These are phyloP conservation scores for Globisporangium spinosum DNA, from an alignment of 352 stramenopile species.

Conservation along the genomic window DNA sequence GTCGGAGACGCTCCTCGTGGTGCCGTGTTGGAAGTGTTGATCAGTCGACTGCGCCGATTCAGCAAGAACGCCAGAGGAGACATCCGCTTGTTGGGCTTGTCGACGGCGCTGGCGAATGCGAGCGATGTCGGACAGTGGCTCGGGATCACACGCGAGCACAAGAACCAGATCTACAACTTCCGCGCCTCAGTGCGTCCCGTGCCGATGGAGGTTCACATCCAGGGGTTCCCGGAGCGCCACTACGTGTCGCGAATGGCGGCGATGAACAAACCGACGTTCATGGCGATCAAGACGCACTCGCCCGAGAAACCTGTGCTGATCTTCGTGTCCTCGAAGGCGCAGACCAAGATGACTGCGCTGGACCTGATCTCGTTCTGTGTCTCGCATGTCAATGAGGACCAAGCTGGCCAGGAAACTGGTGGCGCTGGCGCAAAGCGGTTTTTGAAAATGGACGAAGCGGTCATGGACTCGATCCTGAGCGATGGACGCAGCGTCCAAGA, in stretches of 20 bases:
- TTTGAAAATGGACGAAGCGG: slow-evolving; percentile 87
- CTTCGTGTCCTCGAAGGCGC: slow-evolving; percentile 97
- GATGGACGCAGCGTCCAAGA: slow-evolving; percentile 86
- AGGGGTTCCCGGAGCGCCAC: slow-evolving; percentile 95
- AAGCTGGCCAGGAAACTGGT: slow-evolving; percentile 39
- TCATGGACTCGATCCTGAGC: slow-evolving; percentile 83
- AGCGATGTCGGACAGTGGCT: slow-evolving; percentile 96
- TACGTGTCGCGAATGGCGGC: slow-evolving; percentile 98
- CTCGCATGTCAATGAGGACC: slow-evolving; percentile 34
- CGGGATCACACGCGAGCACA: slow-evolving; percentile 81
- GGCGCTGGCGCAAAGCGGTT: slow-evolving; percentile 93
- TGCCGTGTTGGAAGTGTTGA: slow-evolving; percentile 90
- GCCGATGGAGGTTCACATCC: slow-evolving; percentile 95
- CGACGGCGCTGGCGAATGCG: slow-evolving; percentile 95
- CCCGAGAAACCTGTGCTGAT: slow-evolving; percentile 93
- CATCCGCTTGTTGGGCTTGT: slow-evolving; percentile 94
- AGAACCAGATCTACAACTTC: slow-evolving; percentile 93
- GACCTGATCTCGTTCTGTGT: slow-evolving; percentile 95
- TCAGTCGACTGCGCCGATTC: slow-evolving; percentile 74
- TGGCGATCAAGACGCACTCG: slow-evolving; percentile 95
- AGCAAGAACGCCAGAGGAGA: slow-evolving; percentile 60
- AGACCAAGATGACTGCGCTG: slow-evolving; percentile 97
- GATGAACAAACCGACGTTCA: slow-evolving; percentile 99
- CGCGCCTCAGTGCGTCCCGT: slow-evolving; percentile 93
- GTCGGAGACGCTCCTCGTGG: slow-evolving; percentile 93